Percentiles rank a stretch among this genome's conserved stretches.
Conservation (phyloP, 2,329 filamentous ascomycete species). For the Rhytidhysteron rufulum region DNA sequence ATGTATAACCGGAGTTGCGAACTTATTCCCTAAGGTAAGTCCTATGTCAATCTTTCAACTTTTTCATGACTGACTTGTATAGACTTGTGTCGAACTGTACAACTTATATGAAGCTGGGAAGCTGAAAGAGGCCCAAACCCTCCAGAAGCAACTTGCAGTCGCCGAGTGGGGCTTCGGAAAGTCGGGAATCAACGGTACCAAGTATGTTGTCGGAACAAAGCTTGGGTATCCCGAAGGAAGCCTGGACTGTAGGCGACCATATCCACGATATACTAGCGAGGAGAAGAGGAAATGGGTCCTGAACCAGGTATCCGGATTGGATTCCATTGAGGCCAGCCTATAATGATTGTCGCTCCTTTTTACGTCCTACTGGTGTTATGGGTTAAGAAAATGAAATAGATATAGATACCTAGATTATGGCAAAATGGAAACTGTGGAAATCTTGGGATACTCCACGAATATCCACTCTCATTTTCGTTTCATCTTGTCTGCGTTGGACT, state of each 20-base stretch:
- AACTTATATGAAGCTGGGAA: slow-evolving; percentile 48
- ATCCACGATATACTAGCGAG: slow-evolving; percentile 46
- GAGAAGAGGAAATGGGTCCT: slow-evolving; percentile 47
- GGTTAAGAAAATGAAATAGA: no score
- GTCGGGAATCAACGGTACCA: slow-evolving; percentile 59
- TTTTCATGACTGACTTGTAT: background rate
- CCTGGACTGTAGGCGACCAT: slow-evolving; percentile 53
- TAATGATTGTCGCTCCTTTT: background rate
- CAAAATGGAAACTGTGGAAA: slow-evolving; percentile 51
- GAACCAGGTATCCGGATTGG: slow-evolving; percentile 29
- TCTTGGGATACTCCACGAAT: slow-evolving; percentile 38
- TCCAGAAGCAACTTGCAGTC: slow-evolving; percentile 50
- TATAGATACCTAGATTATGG: slow-evolving; percentile 43
- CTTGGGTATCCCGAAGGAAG: slow-evolving; percentile 51
- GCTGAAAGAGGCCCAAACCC: slow-evolving; percentile 44
- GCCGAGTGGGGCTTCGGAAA: slow-evolving; percentile 56
- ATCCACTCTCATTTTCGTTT: slow-evolving; percentile 33
- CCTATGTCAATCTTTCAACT: background rate
- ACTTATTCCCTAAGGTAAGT: slow-evolving; percentile 53
- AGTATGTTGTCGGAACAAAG: slow-evolving; percentile 56
- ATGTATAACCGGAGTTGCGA: slow-evolving; percentile 60
- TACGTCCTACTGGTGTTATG: no score
- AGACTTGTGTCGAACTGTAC: slow-evolving; percentile 45
- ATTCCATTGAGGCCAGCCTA: slow-evolving; percentile 22
- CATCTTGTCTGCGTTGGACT: slow-evolving; percentile 36